These are phyloP conservation scores for Pseudotsuga menziesii DNA, from an alignment of 75 land plant species.

Conservation along the genomic window DNA sequence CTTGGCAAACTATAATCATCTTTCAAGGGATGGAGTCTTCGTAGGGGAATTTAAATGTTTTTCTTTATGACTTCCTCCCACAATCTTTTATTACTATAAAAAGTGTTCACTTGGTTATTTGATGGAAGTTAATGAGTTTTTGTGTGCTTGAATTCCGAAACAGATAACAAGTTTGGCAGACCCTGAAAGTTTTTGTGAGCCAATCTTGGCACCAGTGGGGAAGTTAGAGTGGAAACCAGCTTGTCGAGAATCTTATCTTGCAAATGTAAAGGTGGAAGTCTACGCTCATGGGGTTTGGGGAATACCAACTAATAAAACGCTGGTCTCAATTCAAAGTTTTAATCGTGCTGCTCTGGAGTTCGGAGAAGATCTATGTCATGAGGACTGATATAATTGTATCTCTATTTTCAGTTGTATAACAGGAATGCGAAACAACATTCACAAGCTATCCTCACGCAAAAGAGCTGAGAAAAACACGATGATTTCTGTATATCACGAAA, in stretches of 20 bases:
- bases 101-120: too few relatives aligned
- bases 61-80: too few relatives aligned
- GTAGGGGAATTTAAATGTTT: too few relatives aligned
- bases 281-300: slow-evolving; percentile 39
- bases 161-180: slow-evolving; percentile 24
- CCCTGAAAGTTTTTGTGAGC: slow-evolving; percentile 30
- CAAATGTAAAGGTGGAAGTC: slow-evolving; percentile 23
- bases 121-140: too few relatives aligned
- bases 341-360: slow-evolving; percentile 33
- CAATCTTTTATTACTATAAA: too few relatives aligned
- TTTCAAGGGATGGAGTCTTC: too few relatives aligned
- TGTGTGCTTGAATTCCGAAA: background rate
- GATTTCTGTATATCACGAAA: background rate
- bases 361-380: slow-evolving; percentile 28
- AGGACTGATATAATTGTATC: background rate
- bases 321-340: slow-evolving; percentile 25
- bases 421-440: background rate
- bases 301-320: slow-evolving; percentile 13
- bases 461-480: background rate
- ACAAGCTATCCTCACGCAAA: background rate
- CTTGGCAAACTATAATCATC: too few relatives aligned
- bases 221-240: slow-evolving; percentile 46
- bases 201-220: slow-evolving; percentile 33
- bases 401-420: background rate
- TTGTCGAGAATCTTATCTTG: slow-evolving; percentile 35